These are phyloP conservation scores for Raphanus hybrid DNA, from an alignment of 441 rosid genomes.

Conservation along the genomic window DNA sequence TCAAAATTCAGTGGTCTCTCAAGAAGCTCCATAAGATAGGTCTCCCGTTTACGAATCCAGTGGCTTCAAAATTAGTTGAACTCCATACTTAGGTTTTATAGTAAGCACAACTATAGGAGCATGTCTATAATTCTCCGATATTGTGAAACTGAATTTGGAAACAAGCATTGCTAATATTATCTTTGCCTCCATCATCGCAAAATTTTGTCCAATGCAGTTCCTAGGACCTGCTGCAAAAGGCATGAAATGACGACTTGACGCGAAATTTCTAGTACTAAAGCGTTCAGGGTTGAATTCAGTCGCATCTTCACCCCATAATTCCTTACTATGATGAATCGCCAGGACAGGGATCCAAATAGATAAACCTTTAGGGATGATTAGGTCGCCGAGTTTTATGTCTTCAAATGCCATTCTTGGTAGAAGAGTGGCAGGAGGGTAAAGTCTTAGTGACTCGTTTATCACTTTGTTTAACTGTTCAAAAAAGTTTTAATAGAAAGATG, in stretches of 20 bases:
- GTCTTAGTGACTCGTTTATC: conserved; percentile 83
- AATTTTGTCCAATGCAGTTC: conserved; percentile 86
- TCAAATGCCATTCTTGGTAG: conserved; percentile 93
- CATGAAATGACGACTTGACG: conserved; percentile 67
- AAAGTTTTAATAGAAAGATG: conserved; percentile 4
- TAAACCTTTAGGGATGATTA: conserved; percentile 82
- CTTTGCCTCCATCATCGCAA: conserved; percentile 96
- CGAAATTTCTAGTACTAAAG: conserved; percentile 55
- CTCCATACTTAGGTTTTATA: conserved; percentile 89
- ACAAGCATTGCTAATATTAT: conserved; percentile 81
- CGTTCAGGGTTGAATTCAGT: conserved; percentile 86
- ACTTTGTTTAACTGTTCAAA: conserved; percentile 76
- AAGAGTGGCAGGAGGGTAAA: conserved; percentile 89
- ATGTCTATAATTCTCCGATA: conserved; percentile 78
- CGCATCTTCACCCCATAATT: conserved; percentile 89
- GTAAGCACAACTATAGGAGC: conserved; percentile 92
- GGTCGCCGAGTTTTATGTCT: conserved; percentile 77
- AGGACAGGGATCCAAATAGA: conserved; percentile 93
- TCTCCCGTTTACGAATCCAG: conserved; percentile 43
- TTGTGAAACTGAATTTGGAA: conserved; percentile 63
- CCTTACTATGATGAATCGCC: conserved; percentile 85
- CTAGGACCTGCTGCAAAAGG: conserved; percentile 95
- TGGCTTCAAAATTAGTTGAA: conserved; percentile 71
- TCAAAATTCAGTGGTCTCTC: conserved; percentile 22
- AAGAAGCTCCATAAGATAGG: conserved; percentile 1